Evolutionary conservation across 371 early-diverging fungal species (phyloP).

Genomic region (Actinomucor elegans): DNA sequence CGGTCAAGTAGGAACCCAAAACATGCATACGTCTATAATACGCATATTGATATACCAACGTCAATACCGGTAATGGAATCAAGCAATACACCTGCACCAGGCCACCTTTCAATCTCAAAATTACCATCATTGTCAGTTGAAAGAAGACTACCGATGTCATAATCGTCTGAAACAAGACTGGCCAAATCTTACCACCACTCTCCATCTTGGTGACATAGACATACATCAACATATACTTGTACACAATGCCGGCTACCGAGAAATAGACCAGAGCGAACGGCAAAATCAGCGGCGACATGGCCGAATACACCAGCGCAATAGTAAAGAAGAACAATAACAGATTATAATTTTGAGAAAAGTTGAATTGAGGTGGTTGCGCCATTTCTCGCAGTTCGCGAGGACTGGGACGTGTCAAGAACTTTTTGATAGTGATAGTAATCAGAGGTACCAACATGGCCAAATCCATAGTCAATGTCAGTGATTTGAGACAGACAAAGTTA

Average conservation of each 20-base stretch:
- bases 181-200: conserved; percentile 77
- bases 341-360: conserved; percentile 72
- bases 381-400: conserved; percentile 69
- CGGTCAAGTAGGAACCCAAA: conserved; percentile 34
- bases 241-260: conserved; percentile 65
- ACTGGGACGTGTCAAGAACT: conserved; percentile 64
- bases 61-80: conserved; percentile 63
- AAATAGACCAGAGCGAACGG: conserved; percentile 75
- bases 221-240: conserved; percentile 77
- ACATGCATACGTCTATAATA: conserved; percentile 37
- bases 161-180: conserved; percentile 69
- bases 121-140: conserved; percentile 67
- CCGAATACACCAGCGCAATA: conserved; percentile 73
- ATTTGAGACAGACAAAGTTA: conserved; percentile 66
- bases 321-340: conserved; percentile 74
- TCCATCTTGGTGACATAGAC: conserved; percentile 67
- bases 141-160: conserved; percentile 61
- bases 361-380: conserved; percentile 72
- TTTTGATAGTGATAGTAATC: conserved; percentile 52
- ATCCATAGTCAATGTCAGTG: conserved; percentile 59
- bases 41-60: conserved; percentile 53
- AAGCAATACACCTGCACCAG: conserved; percentile 47
- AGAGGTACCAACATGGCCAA: conserved; percentile 72
- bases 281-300: conserved; percentile 77
- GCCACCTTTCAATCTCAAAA: conserved; percentile 45